Evolutionary conservation across 2,329 filamentous ascomycete genomes (phyloP), one percentile per base, ranked within the genome.

Genomic region (Ophiocordyceps unilateralis): DNA sequence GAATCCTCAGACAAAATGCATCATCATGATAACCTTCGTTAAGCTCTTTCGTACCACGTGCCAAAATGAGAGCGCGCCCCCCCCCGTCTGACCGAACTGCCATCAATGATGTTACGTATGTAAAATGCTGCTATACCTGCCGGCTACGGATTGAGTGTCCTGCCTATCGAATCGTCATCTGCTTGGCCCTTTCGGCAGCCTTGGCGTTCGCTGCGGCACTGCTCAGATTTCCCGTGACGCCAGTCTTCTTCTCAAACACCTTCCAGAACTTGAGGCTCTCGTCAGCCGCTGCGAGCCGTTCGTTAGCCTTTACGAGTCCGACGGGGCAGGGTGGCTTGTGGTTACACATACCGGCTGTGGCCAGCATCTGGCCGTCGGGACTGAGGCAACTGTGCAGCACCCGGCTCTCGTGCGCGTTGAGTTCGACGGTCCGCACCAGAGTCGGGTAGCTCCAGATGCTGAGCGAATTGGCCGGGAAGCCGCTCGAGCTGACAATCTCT

Each of bases 221-320:
- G 47, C 76, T 72, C 43, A 78, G 69, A 41, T 77, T 74, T 42
- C 79, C 74, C 47, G 74, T 68, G 46, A 74, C 69, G 44, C 86
- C 87, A 17, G 88, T 71, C 76, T 95, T 96, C 76, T 94, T 95
- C 74, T 98, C 91, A 58, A 98, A 98, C 54, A 98, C 74, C 78
- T 98, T 98, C 91, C 91, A 98, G 74, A 98, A 98, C 70, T 98
- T 98, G 63, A 98, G 73, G 58, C 82, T 89, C 72, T 98, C 91
- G 56, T 98, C 91, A 32, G 89, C 88, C 53, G 89, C 84, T 78
- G 41, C 14, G 38, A 40, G 10, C 22, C 11, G 12, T 14, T 17
- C 19, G 39, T 44, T 26, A 43, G 39, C 17, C 15, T 28, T 39
- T 21, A 9, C 14, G 4, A 22, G 4, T 21, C 23, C 19, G 7